Base-by-base conservation (phyloP, 2,329 filamentous ascomycete genomes). In the Paraphaeosphaeria sporulosa region DNA sequence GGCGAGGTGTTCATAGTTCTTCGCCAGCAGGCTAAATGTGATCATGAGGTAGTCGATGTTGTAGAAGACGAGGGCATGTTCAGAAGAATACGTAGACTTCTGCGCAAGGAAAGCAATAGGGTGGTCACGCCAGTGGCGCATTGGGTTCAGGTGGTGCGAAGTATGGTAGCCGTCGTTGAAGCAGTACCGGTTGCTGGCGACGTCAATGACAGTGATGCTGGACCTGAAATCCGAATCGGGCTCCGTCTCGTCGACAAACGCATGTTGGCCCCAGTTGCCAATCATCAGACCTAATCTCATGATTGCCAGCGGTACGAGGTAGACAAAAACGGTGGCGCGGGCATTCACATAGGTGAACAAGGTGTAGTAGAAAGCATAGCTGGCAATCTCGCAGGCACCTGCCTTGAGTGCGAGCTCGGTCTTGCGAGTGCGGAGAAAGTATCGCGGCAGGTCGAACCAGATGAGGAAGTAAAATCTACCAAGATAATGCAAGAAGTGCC, bases 121-220 rank as follows among this genome's bases (percentile, higher is more conserved):
- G 68, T 94, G 91, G 21, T 94, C 90, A 59, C 91, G 88, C 91
- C 91, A 94, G 79, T 94, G 92, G 1, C 91, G 87, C 30, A 86
- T 84, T 0, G 90, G 91, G 77, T 93, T 92, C 54, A 93, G 85
- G 69, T 93, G 91, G 72, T 93, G 91, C 19, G 90, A 92, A 7
- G 90, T 93, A 77, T 93, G 90, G 76, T 93, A 93, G 64, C 91
- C 91, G 69, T 93, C 91, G 68, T 94, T 93, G 84, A 89, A 93
- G 79, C 90, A 94, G 77, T 89, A 89, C 38, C 91, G 89, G 76
- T 94, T 94, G 77, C 88, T 91, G 7, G 89, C 83, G 7, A 94
- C 90, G 70, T 94, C 91, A 57, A 94, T 88, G 25, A 94, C 74
- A 0, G 91, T 94, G 65, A 94, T 91, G 74, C 90, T 93, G 0